phyloP scores from a whole-genome alignment of 805 yeast species.

The Cyberlindnera bimundalis region DNA sequence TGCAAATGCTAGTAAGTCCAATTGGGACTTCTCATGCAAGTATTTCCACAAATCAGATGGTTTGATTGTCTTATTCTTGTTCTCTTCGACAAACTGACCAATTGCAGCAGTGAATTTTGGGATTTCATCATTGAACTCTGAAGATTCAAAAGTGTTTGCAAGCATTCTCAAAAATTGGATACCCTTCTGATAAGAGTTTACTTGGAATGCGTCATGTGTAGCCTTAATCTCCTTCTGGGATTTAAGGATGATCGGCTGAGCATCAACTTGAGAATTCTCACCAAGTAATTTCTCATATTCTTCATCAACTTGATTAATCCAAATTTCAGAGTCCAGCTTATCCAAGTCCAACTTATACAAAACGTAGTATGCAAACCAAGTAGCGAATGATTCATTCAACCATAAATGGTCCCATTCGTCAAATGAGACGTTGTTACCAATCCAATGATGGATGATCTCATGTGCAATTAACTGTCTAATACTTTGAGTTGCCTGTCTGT shows the following conservation, averaged over 20 bases:
- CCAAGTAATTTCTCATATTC: conserved; percentile 35
- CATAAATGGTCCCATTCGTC: conserved; percentile 68
- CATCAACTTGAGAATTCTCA: conserved; percentile 32
- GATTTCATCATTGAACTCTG: conserved; percentile 28
- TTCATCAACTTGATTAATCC: conserved; percentile 32
- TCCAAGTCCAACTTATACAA: conserved; percentile 31
- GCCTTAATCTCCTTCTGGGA: conserved; percentile 33
- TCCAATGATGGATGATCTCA: conserved; percentile 78
- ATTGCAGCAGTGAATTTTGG: conserved; percentile 35
- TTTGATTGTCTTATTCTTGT: conserved; percentile 39
- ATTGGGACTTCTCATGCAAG: conserved; percentile 31
- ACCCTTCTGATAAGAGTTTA: conserved; percentile 56
- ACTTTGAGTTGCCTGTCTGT: conserved; percentile 28
- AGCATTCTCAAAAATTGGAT: conserved; percentile 53
- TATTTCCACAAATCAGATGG: conserved; percentile 52
- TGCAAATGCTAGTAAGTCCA: conserved; percentile 48
- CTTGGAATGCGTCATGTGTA: conserved; percentile 46
- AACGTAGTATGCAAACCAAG: conserved; percentile 58
- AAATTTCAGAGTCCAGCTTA: conserved; percentile 27
- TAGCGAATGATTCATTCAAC: conserved; percentile 78
- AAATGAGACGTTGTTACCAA: conserved; percentile 66
- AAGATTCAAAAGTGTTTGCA: conserved; percentile 38
- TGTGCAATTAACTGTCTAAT: conserved; percentile 61
- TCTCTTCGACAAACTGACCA: conserved; percentile 35
- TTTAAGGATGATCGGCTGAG: conserved; percentile 34